Evolutionary conservation across 495 filamentous ascomycete species (phyloP).

Genomic region (Penicillium pulvis): DNA sequence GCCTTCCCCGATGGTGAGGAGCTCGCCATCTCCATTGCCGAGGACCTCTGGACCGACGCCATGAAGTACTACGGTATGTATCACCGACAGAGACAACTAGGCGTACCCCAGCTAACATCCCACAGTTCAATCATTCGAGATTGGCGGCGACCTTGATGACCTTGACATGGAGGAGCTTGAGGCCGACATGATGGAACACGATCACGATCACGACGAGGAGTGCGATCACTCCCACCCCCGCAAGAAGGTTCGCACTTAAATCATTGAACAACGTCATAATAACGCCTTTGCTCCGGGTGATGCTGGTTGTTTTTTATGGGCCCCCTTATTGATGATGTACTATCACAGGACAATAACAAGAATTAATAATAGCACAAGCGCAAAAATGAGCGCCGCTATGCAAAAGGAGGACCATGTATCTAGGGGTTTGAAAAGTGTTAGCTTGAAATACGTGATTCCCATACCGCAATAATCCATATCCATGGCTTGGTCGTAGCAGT

Average conservation of each 20-base stretch:
- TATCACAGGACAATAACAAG: conserved; percentile 62
- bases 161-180: conserved; percentile 38
- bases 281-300: conserved; percentile 27
- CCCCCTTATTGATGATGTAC: conserved; percentile 26
- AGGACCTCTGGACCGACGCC: conserved; percentile 85
- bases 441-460: conserved; percentile 23
- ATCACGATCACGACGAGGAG: conserved; percentile 35
- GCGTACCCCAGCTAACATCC: conserved; percentile 15
- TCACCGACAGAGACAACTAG: conserved; percentile 2
- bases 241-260: conserved; percentile 48
- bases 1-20: conserved; percentile 81
- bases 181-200: conserved; percentile 36
- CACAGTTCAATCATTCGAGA: conserved; percentile 38
- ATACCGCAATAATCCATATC: conserved; percentile 1
- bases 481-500: not conserved
- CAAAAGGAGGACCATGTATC: conserved; percentile 88
- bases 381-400: conserved; percentile 81
- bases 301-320: conserved; percentile 19
- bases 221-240: conserved; percentile 36
- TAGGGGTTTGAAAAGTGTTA: conserved; percentile 43
- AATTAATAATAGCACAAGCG: conserved; percentile 81
- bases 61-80: conserved; percentile 87
- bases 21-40: conserved; percentile 74
- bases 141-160: conserved; percentile 31
- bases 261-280: conserved; percentile 14